Evolutionary conservation across 495 filamentous ascomycete genomes (phyloP).

Genomic region (Parathielavia appendiculata): DNA sequence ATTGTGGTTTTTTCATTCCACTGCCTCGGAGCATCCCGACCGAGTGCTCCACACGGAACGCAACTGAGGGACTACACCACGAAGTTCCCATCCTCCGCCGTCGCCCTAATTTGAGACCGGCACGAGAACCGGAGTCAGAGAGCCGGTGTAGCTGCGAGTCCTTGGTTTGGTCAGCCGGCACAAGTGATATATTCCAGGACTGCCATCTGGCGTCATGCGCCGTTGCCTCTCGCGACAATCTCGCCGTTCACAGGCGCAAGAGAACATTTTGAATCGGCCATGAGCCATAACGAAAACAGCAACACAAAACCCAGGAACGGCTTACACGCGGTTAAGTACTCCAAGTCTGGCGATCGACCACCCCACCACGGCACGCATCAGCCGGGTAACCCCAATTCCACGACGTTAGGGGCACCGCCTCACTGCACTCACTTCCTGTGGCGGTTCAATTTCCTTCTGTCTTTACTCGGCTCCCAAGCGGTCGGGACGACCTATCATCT

Average conservation of each 20-base stretch:
- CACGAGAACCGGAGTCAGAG: constrained; percentile 1
- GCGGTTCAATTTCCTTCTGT: no score
- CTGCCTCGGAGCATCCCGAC: constrained; percentile 12
- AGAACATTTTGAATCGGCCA: constrained; percentile 1
- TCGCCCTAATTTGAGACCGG: background rate
- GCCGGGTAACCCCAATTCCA: background rate
- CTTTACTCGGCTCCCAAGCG: no score
- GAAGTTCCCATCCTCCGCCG: background rate
- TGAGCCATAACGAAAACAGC: background rate
- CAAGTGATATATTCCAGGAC: background rate
- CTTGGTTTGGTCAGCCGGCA: background rate
- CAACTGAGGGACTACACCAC: background rate
- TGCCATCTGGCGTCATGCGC: constrained; percentile 4
- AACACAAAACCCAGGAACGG: background rate
- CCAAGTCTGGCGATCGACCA: constrained; percentile 1
- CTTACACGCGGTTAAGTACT: background rate
- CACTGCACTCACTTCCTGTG: no score
- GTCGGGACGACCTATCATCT: no score
- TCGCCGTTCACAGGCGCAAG: background rate
- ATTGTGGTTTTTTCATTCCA: background rate
- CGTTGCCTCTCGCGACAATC: background rate
- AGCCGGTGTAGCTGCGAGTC: background rate
- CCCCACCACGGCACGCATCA: background rate
- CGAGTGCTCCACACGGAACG: constrained; percentile 5
- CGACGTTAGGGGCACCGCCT: background rate